Conservation (phyloP, 257 asterid genomes). For the Ballota nigra region DNA sequence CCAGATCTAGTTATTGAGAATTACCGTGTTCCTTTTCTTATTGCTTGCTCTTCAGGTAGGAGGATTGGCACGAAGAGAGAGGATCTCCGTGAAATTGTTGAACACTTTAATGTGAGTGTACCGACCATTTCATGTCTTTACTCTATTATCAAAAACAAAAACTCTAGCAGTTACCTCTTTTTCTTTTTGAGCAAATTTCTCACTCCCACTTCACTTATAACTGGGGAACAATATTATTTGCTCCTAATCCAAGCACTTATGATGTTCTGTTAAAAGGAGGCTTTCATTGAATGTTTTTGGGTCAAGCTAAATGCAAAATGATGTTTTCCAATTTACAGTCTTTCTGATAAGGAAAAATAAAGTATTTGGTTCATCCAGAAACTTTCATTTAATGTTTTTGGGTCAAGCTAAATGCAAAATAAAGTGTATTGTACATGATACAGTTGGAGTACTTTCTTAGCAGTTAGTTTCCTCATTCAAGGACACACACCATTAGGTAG, state of each 20-base stretch:
- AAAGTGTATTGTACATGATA: background rate
- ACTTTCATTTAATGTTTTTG: background rate
- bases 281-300: background rate
- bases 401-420: background rate
- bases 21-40: constrained; percentile 11
- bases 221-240: background rate
- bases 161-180: background rate
- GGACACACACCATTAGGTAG: background rate
- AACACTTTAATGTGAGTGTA: constrained; percentile 84
- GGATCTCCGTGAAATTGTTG: constrained; percentile 79
- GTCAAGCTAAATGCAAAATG: background rate
- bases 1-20: constrained; percentile 6
- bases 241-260: background rate
- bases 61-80: constrained; percentile 68
- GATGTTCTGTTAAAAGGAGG: background rate
- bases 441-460: background rate
- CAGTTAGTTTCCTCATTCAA: background rate
- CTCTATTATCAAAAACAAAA: background rate
- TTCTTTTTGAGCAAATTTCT: background rate
- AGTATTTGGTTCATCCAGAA: background rate
- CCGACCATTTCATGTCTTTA: background rate
- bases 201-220: too few species aligned
- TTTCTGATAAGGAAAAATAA: background rate
- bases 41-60: constrained; percentile 50
- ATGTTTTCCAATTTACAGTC: background rate